A percentile compares a stretch with the other conserved stretches of the same genome.
Evolutionary conservation across 495 filamentous ascomycete species (phyloP).

Genomic region (Neurospora sp.): DNA sequence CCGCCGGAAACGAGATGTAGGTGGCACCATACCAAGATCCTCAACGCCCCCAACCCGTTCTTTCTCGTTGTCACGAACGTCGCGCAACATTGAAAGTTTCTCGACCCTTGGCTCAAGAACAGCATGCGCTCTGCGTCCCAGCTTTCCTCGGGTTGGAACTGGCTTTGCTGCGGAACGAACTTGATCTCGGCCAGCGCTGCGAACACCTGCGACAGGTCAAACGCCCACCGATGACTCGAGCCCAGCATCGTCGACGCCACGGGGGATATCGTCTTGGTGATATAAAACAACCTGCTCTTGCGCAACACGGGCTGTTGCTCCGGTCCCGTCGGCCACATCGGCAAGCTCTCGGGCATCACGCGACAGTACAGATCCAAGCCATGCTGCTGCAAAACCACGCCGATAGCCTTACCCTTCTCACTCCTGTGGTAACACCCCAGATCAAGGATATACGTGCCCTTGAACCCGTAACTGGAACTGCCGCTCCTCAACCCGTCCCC

Average conservation of each 20-base stretch:
- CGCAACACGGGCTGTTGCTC: neutral
- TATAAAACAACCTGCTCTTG: constrained; percentile 7
- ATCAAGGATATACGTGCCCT: constrained; percentile 9
- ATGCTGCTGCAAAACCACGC: constrained; percentile 13
- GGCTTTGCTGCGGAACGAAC: neutral
- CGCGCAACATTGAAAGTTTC: neutral
- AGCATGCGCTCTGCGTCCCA: constrained; percentile 9
- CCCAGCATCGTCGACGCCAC: constrained; percentile 6
- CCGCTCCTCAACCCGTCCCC: constrained; percentile 1
- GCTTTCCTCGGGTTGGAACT: constrained; percentile 5
- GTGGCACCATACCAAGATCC: neutral
- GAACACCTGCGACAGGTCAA: constrained; percentile 6
- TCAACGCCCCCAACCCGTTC: neutral
- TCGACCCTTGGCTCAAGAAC: constrained; percentile 10
- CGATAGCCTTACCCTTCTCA: neutral
- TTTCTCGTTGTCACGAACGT: neutral
- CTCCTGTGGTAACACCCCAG: constrained; percentile 4
- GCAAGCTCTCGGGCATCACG: constrained; percentile 2
- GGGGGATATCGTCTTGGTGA: constrained; percentile 10
- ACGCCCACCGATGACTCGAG: constrained; percentile 7
- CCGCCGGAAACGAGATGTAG: neutral
- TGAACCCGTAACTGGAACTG: neutral
- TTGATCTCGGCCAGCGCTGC: neutral
- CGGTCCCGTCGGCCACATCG: neutral
- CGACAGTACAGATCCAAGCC: constrained; percentile 14